Conservation (phyloP, 164 flowering plant species). For the Platanus orientalis region DNA sequence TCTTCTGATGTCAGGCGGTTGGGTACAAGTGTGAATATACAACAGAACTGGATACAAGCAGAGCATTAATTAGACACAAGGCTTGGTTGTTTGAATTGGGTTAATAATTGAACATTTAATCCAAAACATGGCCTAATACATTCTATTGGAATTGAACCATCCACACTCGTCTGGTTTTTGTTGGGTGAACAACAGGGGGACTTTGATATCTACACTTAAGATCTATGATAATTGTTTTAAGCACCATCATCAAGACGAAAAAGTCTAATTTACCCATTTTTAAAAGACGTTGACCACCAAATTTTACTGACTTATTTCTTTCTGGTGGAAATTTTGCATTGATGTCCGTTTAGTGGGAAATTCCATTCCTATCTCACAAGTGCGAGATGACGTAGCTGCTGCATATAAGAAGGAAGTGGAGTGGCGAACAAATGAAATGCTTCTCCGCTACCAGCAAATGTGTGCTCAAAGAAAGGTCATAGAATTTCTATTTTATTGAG, state of each 20-base stretch:
- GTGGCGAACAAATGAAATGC: slow-evolving; percentile 50
- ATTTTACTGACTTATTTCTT: not conserved
- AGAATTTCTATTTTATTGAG: not conserved
- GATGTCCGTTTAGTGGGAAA: slow-evolving; percentile 67
- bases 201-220: no score
- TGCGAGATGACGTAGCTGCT: slow-evolving; percentile 60
- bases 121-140: no score
- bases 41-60: no score
- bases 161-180: no score
- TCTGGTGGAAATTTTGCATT: slow-evolving; percentile 3
- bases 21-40: no score
- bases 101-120: no score
- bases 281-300: not conserved
- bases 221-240: no score
- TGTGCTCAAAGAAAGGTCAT: slow-evolving; percentile 56
- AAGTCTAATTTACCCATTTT: not conserved
- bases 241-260: no score
- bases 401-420: slow-evolving; percentile 65
- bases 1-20: not conserved
- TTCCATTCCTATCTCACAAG: slow-evolving; percentile 57
- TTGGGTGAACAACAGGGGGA: no score
- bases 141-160: no score
- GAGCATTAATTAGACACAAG: no score
- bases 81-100: no score
- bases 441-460: slow-evolving; percentile 59